Evolutionary conservation across 2,329 filamentous ascomycete species (phyloP).

Genomic region (Massarina eburnea): DNA sequence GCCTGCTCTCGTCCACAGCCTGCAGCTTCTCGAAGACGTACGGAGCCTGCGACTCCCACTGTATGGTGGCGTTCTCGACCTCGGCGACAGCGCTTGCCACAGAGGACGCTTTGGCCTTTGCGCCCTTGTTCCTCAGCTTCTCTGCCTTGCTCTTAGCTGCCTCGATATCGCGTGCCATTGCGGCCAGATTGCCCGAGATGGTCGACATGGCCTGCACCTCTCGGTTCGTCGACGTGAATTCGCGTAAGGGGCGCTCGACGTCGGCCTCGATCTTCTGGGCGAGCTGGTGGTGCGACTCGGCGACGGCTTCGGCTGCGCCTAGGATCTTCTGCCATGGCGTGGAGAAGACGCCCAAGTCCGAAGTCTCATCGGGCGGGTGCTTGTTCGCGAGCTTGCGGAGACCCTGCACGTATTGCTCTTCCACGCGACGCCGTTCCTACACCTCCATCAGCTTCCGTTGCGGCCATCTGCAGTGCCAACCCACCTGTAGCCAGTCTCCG

Average conservation of each 20-base stretch:
- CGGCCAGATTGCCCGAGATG: slow-evolving; percentile 77
- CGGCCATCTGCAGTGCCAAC: slow-evolving; percentile 22
- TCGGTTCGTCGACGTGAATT: slow-evolving; percentile 68
- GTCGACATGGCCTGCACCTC: slow-evolving; percentile 81
- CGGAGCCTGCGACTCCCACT: slow-evolving; percentile 93
- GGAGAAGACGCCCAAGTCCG: slow-evolving; percentile 88
- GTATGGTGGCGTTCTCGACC: slow-evolving; percentile 74
- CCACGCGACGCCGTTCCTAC: slow-evolving; percentile 88
- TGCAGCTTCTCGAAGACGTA: slow-evolving; percentile 94
- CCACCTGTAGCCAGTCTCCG: slow-evolving; percentile 96
- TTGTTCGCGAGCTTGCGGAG: slow-evolving; percentile 78
- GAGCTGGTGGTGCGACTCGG: slow-evolving; percentile 79
- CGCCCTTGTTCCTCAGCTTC: slow-evolving; percentile 77
- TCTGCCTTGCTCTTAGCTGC: slow-evolving; percentile 82
- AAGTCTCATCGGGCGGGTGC: slow-evolving; percentile 71
- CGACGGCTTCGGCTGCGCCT: slow-evolving; percentile 75
- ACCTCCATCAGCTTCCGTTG: slow-evolving; percentile 22
- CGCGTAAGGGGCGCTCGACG: slow-evolving; percentile 79
- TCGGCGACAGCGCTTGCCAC: slow-evolving; percentile 72
- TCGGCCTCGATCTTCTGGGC: slow-evolving; percentile 83
- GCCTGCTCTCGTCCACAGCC: slow-evolving; percentile 81
- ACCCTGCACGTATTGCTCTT: slow-evolving; percentile 83
- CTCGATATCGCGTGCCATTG: slow-evolving; percentile 82
- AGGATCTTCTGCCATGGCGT: slow-evolving; percentile 88
- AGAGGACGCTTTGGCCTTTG: slow-evolving; percentile 74